Base-by-base conservation (phyloP, 2,329 filamentous ascomycete species). In the Parastagonospora avenae region DNA sequence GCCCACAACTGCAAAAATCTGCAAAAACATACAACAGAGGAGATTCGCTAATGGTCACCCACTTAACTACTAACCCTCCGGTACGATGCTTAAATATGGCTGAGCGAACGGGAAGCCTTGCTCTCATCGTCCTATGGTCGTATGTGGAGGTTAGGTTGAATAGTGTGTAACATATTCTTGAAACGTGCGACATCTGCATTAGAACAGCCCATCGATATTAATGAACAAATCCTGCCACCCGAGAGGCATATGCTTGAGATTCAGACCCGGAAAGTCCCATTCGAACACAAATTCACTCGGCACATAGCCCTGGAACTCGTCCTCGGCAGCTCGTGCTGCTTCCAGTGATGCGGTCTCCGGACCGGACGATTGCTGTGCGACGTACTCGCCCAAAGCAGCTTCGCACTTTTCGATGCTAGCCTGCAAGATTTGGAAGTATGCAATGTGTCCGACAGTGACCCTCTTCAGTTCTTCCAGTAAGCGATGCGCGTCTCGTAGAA, bases 281-380 rank as follows among this genome's bases (percentile, higher is more conserved):
- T 83, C 81, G n/a, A 82, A 79, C 0, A 82, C 76, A 53, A 84
- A 84, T 49, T 84, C 79, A 54, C 79, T 78, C 0, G 81, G 81
- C 1, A 81, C 75, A 65, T 83, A 84, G 8, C 76, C 77, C 46
- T 83, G 79, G 29, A 83, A 74, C 41, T 82, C 81, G 1, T 72
- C 71, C 43, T 79, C 77, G 11, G 74, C 73, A 67, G 50, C 71
- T 3, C 58, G 54, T 8, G 49, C 52, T 11, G 43, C 47, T 11
- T 51, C 48, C 4, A 47, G 16, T 15, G 37, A 15, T 2, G 41
- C 30, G 12, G 30, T 8, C 19, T 51, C 52, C 3, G 44, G 24
- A 15, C 46, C 48, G 9, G 37, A 43, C 7, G 15, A 42, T 24
- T 66, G 60, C 29, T 60, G 54, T 2, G 51, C 33, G 31, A 66